These are phyloP conservation scores for Sutorius eximius DNA, from an alignment of 1,284 basidiomycete species.

Conservation along the genomic window DNA sequence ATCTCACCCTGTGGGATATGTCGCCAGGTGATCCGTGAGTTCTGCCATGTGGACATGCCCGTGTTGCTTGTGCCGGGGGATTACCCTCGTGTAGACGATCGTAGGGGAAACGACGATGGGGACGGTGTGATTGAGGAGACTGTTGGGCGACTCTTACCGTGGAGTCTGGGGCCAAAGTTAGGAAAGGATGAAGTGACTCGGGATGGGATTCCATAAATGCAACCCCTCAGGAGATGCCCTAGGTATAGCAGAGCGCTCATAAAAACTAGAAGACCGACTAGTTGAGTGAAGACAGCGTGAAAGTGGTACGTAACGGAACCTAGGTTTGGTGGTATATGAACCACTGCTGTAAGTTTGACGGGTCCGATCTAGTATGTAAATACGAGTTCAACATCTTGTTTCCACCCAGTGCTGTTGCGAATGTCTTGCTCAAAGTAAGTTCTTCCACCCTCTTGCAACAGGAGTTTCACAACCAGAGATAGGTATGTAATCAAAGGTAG, in stretches of 20 bases:
- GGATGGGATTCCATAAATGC: background rate
- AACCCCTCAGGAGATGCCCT: no score
- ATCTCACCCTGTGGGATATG: slow-evolving; percentile 90
- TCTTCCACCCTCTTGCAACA: background rate
- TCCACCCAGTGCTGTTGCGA: background rate
- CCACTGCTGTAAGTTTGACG: no score
- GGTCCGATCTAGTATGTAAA: no score
- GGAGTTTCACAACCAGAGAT: no score
- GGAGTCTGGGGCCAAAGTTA: background rate
- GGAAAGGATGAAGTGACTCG: background rate
- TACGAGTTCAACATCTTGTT: no score
- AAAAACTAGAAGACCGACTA: no score
- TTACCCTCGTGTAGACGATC: background rate
- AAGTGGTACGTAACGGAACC: no score
- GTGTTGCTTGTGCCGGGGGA: slow-evolving; percentile 44
- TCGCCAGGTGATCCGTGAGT: slow-evolving; percentile 89
- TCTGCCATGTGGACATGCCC: slow-evolving; percentile 75
- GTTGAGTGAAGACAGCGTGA: no score
- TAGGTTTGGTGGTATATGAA: no score
- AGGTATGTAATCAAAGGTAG: no score
- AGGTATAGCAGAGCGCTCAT: no score
- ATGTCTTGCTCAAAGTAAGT: background rate
- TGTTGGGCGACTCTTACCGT: background rate
- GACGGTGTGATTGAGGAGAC: background rate
- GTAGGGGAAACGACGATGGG: background rate